Percentiles rank a stretch among this genome's conserved stretches.
These are phyloP conservation scores for Cyclotella choctawhatcheeana DNA, from an alignment of 108 stramenopile species.

Conservation along the genomic window DNA sequence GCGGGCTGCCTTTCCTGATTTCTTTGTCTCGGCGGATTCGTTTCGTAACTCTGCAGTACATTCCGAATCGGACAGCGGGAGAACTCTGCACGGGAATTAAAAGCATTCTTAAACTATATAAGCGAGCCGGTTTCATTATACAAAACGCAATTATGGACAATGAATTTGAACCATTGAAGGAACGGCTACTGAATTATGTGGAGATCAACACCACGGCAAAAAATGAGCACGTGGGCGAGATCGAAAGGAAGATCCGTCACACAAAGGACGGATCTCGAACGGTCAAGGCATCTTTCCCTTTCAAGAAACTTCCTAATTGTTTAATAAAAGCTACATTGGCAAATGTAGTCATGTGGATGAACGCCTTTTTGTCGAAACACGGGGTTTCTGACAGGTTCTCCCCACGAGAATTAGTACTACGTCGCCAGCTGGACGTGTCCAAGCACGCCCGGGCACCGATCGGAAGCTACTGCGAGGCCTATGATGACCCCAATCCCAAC, in stretches of 20 bases:
- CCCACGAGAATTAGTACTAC: conserved; percentile 27
- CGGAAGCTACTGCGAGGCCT: conserved; percentile 16
- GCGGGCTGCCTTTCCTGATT: conserved; percentile 39
- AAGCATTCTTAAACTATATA: conserved; percentile 12
- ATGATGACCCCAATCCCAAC: conserved; percentile 21
- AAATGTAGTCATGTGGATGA: neutral
- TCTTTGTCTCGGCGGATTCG: conserved; percentile 35
- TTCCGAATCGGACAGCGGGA: conserved; percentile 17
- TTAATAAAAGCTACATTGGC: neutral
- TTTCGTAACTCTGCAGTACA: conserved; percentile 38
- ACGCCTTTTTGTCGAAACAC: neutral
- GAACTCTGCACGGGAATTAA: conserved; percentile 2
- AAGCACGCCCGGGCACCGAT: neutral
- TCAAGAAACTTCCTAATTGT: neutral
- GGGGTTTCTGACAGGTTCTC: conserved; percentile 24
- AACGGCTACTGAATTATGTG: too few relatives aligned
- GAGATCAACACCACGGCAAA: too few relatives aligned
- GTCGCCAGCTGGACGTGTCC: conserved; percentile 7
- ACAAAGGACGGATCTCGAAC: neutral
- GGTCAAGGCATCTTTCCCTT: neutral
- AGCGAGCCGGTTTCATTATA: conserved; percentile 17
- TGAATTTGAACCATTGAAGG: conserved; percentile 34
- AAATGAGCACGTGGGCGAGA: neutral
- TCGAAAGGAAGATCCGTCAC: neutral
- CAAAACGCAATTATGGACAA: conserved; percentile 8